These are phyloP conservation scores for Backusella luteola DNA, from an alignment of 192 early-diverging fungal species.

Conservation along the genomic window DNA sequence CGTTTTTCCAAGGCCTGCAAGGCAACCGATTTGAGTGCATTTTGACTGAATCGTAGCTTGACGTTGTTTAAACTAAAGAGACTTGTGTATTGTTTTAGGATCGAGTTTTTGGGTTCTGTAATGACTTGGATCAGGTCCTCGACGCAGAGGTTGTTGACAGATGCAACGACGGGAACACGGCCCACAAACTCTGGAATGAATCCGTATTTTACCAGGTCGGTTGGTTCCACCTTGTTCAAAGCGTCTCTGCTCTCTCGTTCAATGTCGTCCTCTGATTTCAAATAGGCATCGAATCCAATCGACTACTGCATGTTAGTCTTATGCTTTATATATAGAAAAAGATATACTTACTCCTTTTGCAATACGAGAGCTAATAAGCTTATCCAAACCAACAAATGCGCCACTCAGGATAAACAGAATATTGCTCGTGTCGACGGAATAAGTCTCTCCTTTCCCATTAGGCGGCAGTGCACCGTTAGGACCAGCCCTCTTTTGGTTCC, in stretches of 20 bases:
- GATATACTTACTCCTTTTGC: slow-evolving; percentile 57
- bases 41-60: slow-evolving; percentile 63
- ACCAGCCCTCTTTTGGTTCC: slow-evolving; percentile 20
- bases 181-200: slow-evolving; percentile 91
- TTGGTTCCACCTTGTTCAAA: slow-evolving; percentile 22
- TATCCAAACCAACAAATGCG: slow-evolving; percentile 87
- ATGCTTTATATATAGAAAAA: background rate
- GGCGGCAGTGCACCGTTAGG: slow-evolving; percentile 31
- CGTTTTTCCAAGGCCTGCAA: slow-evolving; percentile 74
- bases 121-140: slow-evolving; percentile 74
- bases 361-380: slow-evolving; percentile 71
- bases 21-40: slow-evolving; percentile 71
- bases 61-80: slow-evolving; percentile 68
- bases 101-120: slow-evolving; percentile 79
- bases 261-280: slow-evolving; percentile 19
- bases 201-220: slow-evolving; percentile 83
- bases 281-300: slow-evolving; percentile 72
- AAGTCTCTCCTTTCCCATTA: slow-evolving; percentile 72
- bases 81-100: slow-evolving; percentile 78
- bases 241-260: slow-evolving; percentile 21
- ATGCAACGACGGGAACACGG: slow-evolving; percentile 82
- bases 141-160: slow-evolving; percentile 63
- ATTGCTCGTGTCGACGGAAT: slow-evolving; percentile 85
- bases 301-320: slow-evolving; percentile 26
- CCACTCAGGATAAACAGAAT: slow-evolving; percentile 90